Percentiles rank a stretch among this genome's conserved stretches.
phyloP scores from a whole-genome alignment of 805 yeast species.

The Ogataea methylovora region DNA sequence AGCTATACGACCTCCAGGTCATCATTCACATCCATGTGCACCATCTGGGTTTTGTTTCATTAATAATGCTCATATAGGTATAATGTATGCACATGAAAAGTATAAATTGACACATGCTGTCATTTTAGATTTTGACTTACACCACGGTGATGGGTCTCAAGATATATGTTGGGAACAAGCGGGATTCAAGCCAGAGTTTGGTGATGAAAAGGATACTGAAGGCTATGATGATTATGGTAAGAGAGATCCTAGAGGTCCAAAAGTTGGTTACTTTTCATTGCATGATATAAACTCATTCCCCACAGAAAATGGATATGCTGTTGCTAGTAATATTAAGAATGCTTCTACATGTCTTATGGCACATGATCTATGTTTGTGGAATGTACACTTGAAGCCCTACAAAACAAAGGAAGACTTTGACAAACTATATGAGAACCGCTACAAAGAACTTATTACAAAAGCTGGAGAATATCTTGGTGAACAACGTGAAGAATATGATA shows the following conservation, averaged over 20 bases:
- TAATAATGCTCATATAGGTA: conserved; percentile 75
- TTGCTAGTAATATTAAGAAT: conserved; percentile 59
- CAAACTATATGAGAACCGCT: conserved; percentile 49
- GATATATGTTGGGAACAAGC: conserved; percentile 80
- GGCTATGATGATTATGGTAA: conserved; percentile 43
- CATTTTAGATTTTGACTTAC: conserved; percentile 74
- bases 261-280: conserved; percentile 74
- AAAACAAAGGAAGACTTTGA: conserved; percentile 57
- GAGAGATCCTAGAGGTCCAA: conserved; percentile 37
- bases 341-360: conserved; percentile 76
- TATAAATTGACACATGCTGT: conserved; percentile 74
- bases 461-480: conserved; percentile 58
- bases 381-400: conserved; percentile 70
- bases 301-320: conserved; percentile 71
- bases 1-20: conserved; percentile 78
- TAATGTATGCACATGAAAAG: conserved; percentile 61
- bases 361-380: conserved; percentile 77
- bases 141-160: conserved; percentile 87
- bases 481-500: conserved; percentile 10
- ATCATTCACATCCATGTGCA: conserved; percentile 75
- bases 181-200: conserved; percentile 46
- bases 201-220: conserved; percentile 24
- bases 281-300: conserved; percentile 87
- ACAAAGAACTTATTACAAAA: conserved; percentile 52
- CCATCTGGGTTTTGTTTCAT: conserved; percentile 82